phyloP scores from a whole-genome alignment of 2,329 filamentous ascomycete species.

The Tolypocladium capitatum region DNA sequence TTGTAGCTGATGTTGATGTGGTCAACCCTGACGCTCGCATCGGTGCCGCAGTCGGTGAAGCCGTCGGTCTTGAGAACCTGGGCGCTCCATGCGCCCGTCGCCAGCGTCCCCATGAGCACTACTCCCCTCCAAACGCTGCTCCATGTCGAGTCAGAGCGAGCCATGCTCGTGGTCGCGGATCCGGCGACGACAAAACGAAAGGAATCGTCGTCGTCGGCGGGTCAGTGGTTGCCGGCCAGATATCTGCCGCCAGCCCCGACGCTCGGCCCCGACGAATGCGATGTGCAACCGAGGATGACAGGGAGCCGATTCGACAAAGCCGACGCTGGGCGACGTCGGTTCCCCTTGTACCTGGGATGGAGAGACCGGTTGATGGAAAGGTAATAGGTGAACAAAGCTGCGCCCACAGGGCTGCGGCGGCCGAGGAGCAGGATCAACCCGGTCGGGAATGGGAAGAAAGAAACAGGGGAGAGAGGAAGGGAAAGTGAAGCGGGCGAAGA shows the following conservation, averaged over 20 bases:
- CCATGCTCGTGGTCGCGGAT: constrained; percentile 14
- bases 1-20: constrained; percentile 69
- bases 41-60: constrained; percentile 55
- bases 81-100: constrained; percentile 41
- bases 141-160: constrained; percentile 16
- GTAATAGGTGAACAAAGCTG: constrained; percentile 3
- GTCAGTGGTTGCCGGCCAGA: no score
- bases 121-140: constrained; percentile 17
- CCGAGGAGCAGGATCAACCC: constrained; percentile 52
- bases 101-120: constrained; percentile 21
- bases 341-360: no score
- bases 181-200: not conserved
- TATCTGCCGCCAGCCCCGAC: not conserved
- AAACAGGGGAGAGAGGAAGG: constrained; percentile 1
- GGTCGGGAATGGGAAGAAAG: constrained; percentile 13
- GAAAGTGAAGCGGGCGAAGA: not conserved
- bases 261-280: not conserved
- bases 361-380: not conserved
- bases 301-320: not conserved
- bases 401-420: constrained; percentile 17
- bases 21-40: constrained; percentile 51
- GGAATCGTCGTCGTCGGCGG: not conserved
- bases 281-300: not conserved
- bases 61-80: constrained; percentile 70
- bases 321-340: not conserved